These are phyloP conservation scores for Hygrophorus russula DNA, from an alignment of 768 basidiomycete species.

Conservation along the genomic window DNA sequence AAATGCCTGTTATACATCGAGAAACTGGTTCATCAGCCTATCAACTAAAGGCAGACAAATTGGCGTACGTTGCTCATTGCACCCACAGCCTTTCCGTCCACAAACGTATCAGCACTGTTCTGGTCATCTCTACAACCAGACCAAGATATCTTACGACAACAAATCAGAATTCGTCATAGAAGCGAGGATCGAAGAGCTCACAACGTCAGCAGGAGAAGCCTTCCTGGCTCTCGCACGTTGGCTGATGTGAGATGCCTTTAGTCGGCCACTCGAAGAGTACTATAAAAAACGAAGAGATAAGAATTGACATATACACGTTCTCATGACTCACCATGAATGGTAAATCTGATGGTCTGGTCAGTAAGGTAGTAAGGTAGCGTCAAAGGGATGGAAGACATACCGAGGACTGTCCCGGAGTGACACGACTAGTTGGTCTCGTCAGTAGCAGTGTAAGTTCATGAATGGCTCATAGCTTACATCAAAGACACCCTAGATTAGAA, in stretches of 20 bases:
- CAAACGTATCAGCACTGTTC: slow-evolving; percentile 62
- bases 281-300: slow-evolving; percentile 12
- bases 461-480: slow-evolving; percentile 27
- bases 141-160: slow-evolving; percentile 44
- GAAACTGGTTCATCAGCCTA: background rate
- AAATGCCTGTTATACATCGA: slow-evolving; percentile 38
- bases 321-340: slow-evolving; percentile 31
- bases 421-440: slow-evolving; percentile 25
- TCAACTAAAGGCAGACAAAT: background rate
- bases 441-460: background rate
- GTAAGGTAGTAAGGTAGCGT: background rate
- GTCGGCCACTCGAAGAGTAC: slow-evolving; percentile 50
- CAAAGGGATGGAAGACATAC: slow-evolving; percentile 16
- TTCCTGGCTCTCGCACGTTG: slow-evolving; percentile 25
- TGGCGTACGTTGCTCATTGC: slow-evolving; percentile 71
- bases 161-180: background rate
- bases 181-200: slow-evolving; percentile 13
- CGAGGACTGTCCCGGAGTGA: slow-evolving; percentile 44
- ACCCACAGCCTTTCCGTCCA: slow-evolving; percentile 54
- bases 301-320: background rate
- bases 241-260: slow-evolving; percentile 33
- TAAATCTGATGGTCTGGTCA: slow-evolving; percentile 23
- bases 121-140: slow-evolving; percentile 63
- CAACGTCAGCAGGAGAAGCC: slow-evolving; percentile 61
- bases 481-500: slow-evolving; percentile 30